These are phyloP conservation scores for Schizosaccharomyces osmophilus DNA, from an alignment of 805 yeast genomes.

Conservation along the genomic window DNA sequence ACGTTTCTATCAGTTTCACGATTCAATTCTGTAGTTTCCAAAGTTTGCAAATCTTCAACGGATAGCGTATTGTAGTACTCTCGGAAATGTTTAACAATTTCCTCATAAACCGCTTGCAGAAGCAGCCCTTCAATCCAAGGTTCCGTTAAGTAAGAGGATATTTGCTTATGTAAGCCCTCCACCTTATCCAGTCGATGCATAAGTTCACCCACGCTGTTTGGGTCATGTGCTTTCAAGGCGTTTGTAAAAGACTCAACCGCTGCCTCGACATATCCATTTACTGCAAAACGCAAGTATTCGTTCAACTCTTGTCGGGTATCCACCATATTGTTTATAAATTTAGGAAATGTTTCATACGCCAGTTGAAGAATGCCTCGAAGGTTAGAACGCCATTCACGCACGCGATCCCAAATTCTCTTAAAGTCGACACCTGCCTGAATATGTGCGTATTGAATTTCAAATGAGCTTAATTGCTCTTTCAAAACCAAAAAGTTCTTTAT, in stretches of 20 bases:
- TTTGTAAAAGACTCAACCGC: neutral
- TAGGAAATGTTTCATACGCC: neutral
- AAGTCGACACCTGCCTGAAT: slow-evolving; percentile 54
- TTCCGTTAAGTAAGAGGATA: too few relatives aligned
- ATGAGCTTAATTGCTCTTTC: slow-evolving; percentile 42
- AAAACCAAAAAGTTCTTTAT: slow-evolving; percentile 49
- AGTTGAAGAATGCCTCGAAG: neutral
- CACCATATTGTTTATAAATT: slow-evolving; percentile 35
- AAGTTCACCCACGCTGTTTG: neutral
- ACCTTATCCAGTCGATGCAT: neutral
- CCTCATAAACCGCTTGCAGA: too few relatives aligned
- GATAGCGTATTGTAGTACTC: too few relatives aligned
- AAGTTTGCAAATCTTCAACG: too few relatives aligned
- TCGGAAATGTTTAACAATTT: too few relatives aligned
- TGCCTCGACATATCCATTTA: slow-evolving; percentile 36
- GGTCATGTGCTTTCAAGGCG: neutral
- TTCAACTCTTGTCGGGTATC: slow-evolving; percentile 57
- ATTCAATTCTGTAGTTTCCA: too few relatives aligned
- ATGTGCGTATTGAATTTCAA: slow-evolving; percentile 50
- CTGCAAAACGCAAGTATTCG: slow-evolving; percentile 42
- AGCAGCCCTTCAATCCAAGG: too few relatives aligned
- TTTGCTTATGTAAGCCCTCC: too few relatives aligned
- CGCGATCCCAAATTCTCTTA: slow-evolving; percentile 35
- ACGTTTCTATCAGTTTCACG: too few relatives aligned
- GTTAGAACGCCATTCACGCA: neutral